Percentiles rank a stretch among this genome's conserved stretches.
phyloP scores from a whole-genome alignment of 208 protist species.

The Leishmania braziliensis region DNA sequence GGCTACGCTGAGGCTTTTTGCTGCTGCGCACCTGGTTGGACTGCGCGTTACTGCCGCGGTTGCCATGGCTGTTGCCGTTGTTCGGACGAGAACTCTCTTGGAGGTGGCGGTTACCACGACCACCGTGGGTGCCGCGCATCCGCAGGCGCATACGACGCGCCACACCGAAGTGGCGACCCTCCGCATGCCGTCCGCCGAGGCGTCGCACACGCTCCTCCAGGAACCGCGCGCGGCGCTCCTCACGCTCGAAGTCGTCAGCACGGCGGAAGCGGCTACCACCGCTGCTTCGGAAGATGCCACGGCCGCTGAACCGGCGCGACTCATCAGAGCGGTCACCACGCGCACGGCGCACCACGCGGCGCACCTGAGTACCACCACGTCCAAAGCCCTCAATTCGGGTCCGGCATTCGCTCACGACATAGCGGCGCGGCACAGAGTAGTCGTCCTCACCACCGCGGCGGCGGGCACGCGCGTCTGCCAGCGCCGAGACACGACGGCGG shows the following conservation, averaged over 20 bases:
- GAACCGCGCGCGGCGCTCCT: slow-evolving; percentile 58
- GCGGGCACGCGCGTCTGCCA: slow-evolving; percentile 77
- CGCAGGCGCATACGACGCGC: slow-evolving; percentile 3
- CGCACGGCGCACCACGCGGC: slow-evolving; percentile 40
- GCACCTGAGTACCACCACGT: slow-evolving; percentile 68
- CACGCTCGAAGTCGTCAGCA: slow-evolving; percentile 72
- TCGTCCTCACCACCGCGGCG: slow-evolving; percentile 54
- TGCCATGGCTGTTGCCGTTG: slow-evolving; percentile 18
- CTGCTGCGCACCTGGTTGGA: slow-evolving; percentile 12
- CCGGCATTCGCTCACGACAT: slow-evolving; percentile 73
- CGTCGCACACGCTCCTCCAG: slow-evolving; percentile 30
- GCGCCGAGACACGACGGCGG: slow-evolving; percentile 62
- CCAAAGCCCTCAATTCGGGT: slow-evolving; percentile 85
- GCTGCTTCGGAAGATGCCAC: slow-evolving; percentile 59
- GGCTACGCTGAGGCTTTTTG: slow-evolving; percentile 30
- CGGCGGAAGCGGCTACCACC: slow-evolving; percentile 77
- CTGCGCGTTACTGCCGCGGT: slow-evolving; percentile 4
- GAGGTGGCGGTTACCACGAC: slow-evolving; percentile 1
- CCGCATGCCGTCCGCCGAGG: neutral
- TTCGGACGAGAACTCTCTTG: slow-evolving; percentile 7
- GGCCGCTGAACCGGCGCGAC: slow-evolving; percentile 63
- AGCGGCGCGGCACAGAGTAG: slow-evolving; percentile 67
- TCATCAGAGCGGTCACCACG: neutral
- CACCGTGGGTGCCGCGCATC: slow-evolving; percentile 31
- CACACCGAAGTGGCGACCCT: slow-evolving; percentile 17